Base-by-base conservation (phyloP, 345 rosid genomes). In the Crucihimalaya himalaica region DNA sequence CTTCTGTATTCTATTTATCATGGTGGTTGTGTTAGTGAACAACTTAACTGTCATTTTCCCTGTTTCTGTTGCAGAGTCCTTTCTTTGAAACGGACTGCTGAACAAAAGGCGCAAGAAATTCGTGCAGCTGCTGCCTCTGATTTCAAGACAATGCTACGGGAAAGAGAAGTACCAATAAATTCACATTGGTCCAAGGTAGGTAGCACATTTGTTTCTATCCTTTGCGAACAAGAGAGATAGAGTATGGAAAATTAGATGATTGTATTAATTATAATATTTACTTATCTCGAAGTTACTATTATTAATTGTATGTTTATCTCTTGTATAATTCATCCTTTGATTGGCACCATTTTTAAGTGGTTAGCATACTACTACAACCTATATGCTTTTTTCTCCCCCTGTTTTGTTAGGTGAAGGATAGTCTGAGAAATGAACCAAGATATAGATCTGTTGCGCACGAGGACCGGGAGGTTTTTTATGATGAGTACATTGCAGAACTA, bases 171-270 rank as follows among this genome's bases (percentile, higher is more conserved):
- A 63, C 84, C 83, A 63, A 63, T 82, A 43, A 77, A 78, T 80
- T 87, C 90, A 71, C 94, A 89, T 48, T 95, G 99, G 99, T 88
- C 94, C 54, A 89, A 87, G 97, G 99, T 95, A 80, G 20, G 81
- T 70, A 46, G 21, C 70, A 50, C n/a, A 56, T 45, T 10, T 73
- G 51, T 50, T 71, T 55, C 57, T 65, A 20, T 27, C 53, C 18
- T 46, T 47, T 56, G 45, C 35, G 3, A 76, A 59, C 28, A 27
- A 63, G 35, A 62, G 15, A 67, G 45, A 34, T 10, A 52, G 57
- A 68, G 19, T 67, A 31, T 45, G 25, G 9, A 39, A 37, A 66
- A 6, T n/a, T n/a, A n/a, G n/a, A n/a, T n/a, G n/a, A n/a, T n/a
- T n/a, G n/a, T n/a, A n/a, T n/a, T n/a, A n/a, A 61, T 68, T 14